A percentile compares a stretch with the other conserved stretches of the same genome.
phyloP scores from a whole-genome alignment of 1,139 yeast species.

The Debaryomyces udenii region DNA sequence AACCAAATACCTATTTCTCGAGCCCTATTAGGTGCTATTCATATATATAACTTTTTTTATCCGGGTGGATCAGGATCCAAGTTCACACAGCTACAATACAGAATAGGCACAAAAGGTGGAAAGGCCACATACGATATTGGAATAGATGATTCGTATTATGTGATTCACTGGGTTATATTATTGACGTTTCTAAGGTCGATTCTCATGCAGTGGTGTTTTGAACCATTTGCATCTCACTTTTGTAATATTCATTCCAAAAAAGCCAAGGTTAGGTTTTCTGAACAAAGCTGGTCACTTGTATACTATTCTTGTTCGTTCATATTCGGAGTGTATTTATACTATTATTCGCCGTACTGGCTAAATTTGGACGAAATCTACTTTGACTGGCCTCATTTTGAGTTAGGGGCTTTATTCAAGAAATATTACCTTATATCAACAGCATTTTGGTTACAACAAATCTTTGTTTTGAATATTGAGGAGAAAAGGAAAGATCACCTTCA shows the following conservation, averaged over 20 bases:
- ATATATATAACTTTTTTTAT: conserved; percentile 28
- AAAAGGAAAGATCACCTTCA: conserved; percentile 81
- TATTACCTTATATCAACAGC: conserved; percentile 76
- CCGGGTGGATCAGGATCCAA: conserved; percentile 37
- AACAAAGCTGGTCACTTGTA: conserved; percentile 80
- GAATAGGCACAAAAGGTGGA: conserved; percentile 27
- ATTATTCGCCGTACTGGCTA: conserved; percentile 59
- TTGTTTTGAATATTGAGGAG: conserved; percentile 75
- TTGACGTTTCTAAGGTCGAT: conserved; percentile 63
- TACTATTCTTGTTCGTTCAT: conserved; percentile 61
- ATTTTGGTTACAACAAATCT: conserved; percentile 80
- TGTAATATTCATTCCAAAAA: conserved; percentile 52
- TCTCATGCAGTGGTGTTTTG: conserved; percentile 59
- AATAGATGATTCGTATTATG: conserved; percentile 56
- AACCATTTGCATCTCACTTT: conserved; percentile 55
- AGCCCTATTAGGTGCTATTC: conserved; percentile 30
- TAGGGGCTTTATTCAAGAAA: conserved; percentile 55
- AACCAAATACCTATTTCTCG: conserved; percentile 44
- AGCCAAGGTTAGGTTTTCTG: conserved; percentile 71
- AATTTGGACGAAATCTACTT: conserved; percentile 62
- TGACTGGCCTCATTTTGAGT: conserved; percentile 75
- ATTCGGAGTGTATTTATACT: conserved; percentile 62
- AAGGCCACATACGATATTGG: conserved; percentile 54
- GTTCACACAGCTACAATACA: conserved; percentile 54
- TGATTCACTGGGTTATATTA: conserved; percentile 56